A percentile compares a stretch with the other conserved stretches of the same genome.
Conservation (phyloP, 306 rosid genomes). For the Fragaria iinumae region DNA sequence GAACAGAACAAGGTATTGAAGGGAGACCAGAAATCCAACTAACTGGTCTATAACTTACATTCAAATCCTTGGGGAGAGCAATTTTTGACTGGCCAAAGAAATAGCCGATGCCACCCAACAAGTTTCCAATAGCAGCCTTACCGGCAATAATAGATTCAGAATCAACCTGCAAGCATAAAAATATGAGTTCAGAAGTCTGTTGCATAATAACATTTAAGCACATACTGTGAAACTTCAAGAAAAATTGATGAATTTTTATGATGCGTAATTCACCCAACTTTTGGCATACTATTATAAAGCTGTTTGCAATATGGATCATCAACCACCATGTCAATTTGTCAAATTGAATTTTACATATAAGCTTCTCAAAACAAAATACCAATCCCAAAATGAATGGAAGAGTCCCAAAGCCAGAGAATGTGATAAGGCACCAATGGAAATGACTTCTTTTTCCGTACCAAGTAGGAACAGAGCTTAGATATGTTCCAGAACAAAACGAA, state of each 20-base stretch:
- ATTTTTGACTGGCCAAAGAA: slow-evolving; percentile 93
- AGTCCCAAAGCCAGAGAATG: neutral
- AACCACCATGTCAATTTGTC: neutral
- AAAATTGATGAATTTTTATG: neutral
- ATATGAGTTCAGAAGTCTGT: slow-evolving; percentile 29
- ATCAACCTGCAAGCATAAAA: slow-evolving; percentile 65
- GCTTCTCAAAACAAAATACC: neutral
- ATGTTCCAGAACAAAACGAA: neutral
- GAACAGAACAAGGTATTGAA: neutral
- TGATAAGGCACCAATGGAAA: neutral
- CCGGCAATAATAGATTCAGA: slow-evolving; percentile 67
- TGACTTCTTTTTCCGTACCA: neutral
- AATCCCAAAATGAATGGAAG: neutral
- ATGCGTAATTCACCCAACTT: neutral
- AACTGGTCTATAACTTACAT: slow-evolving; percentile 47
- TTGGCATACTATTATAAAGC: no score
- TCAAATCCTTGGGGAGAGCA: slow-evolving; percentile 41
- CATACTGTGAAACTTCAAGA: slow-evolving; percentile 16
- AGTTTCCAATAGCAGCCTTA: slow-evolving; percentile 83
- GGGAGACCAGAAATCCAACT: neutral
- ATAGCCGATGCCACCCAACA: slow-evolving; percentile 94
- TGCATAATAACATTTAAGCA: slow-evolving; percentile 15
- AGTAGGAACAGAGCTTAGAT: neutral
- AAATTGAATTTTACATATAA: neutral
- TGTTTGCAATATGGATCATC: neutral